Conservation (phyloP, 768 basidiomycete species). For the Rickenella mellea region DNA sequence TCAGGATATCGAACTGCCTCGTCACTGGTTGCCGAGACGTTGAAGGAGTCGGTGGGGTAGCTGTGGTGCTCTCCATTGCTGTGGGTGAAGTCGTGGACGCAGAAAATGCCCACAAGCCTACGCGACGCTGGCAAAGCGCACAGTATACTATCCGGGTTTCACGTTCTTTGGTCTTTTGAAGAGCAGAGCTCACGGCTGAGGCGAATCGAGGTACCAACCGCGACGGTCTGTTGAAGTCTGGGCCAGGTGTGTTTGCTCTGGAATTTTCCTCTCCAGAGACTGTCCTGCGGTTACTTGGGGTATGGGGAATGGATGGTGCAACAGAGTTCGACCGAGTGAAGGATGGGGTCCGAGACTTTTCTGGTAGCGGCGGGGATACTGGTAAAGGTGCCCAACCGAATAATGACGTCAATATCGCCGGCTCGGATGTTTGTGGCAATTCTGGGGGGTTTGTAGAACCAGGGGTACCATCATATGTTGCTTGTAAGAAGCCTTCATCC, state of each 20-base stretch:
- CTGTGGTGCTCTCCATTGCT: constrained; percentile 4
- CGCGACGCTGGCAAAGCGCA: constrained; percentile 62
- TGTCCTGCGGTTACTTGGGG: constrained; percentile 18
- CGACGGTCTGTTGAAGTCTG: constrained; percentile 4
- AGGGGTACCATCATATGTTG: constrained; percentile 1
- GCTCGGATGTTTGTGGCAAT: constrained; percentile 22
- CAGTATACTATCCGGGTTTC: constrained; percentile 56
- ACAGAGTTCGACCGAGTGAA: constrained; percentile 19
- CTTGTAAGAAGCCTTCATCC: constrained; percentile 1
- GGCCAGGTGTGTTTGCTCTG: constrained; percentile 14
- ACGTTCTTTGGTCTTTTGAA: constrained; percentile 10
- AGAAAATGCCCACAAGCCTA: constrained; percentile 68
- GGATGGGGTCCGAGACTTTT: constrained; percentile 9
- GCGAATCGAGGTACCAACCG: constrained; percentile 1
- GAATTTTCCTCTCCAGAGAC: constrained; percentile 8
- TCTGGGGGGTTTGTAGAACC: neutral
- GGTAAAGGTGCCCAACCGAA: constrained; percentile 40
- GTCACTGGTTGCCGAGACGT: constrained; percentile 10
- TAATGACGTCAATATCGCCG: constrained; percentile 31
- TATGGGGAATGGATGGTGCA: constrained; percentile 15
- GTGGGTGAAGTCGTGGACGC: constrained; percentile 5
- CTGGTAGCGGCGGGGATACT: constrained; percentile 10
- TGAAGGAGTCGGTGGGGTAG: constrained; percentile 5
- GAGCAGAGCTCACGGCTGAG: neutral
- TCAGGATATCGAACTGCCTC: constrained; percentile 62